These are phyloP conservation scores for Aleurites moluccanus DNA, from an alignment of 441 rosid species.

Conservation along the genomic window DNA sequence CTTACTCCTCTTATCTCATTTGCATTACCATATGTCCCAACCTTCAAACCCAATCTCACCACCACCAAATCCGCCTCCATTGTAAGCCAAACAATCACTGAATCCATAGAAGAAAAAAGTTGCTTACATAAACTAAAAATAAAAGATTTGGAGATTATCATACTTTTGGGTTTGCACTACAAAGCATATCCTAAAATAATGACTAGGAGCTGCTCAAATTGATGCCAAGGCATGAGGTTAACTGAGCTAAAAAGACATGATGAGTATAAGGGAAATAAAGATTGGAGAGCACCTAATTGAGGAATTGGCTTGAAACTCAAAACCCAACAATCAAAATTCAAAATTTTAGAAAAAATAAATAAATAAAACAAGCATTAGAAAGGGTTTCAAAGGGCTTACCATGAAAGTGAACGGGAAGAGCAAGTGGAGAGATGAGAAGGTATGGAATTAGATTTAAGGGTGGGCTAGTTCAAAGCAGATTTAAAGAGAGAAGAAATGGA, in stretches of 20 bases:
- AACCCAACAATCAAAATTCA: conserved; percentile 23
- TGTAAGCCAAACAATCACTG: no score
- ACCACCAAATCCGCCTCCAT: no score
- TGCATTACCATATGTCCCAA: no score
- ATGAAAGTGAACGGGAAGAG: conserved; percentile 45
- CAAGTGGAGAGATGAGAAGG: conserved; percentile 43
- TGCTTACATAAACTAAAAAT: conserved; percentile 72
- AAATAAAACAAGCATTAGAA: not conserved
- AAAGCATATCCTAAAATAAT: conserved; percentile 94
- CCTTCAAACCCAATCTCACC: no score
- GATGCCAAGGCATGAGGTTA: conserved; percentile 80
- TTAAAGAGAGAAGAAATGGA: conserved; percentile 52
- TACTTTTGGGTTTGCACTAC: conserved; percentile 94
- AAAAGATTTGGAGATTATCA: conserved; percentile 63
- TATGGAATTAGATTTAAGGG: conserved; percentile 39
- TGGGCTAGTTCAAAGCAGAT: conserved; percentile 51
- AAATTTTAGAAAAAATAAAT: not conserved
- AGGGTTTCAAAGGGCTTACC: conserved; percentile 34
- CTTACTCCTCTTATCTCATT: no score
- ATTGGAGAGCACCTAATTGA: conserved; percentile 69
- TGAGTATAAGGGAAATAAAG: conserved; percentile 76
- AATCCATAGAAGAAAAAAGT: conserved; percentile 30
- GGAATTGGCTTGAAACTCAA: conserved; percentile 51
- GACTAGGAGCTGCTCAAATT: conserved; percentile 72
- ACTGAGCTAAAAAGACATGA: conserved; percentile 78